phyloP scores from a whole-genome alignment of 352 stramenopile genomes.

The Pythium apleroticum region DNA sequence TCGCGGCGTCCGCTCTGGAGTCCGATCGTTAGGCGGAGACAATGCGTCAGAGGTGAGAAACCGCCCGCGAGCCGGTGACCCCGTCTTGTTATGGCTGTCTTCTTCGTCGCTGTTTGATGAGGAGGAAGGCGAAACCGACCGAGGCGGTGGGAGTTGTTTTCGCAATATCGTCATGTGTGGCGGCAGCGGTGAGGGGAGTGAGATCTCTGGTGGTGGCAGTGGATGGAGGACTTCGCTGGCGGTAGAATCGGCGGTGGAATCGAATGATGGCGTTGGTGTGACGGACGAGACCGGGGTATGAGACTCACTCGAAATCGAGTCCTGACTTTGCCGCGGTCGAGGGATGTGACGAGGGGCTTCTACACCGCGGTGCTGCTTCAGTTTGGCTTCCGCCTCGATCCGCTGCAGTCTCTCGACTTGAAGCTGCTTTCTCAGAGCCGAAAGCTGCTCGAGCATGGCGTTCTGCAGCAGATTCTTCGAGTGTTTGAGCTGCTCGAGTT shows the following conservation, averaged over 20 bases:
- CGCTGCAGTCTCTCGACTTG: constrained; percentile 66
- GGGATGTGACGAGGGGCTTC: background rate
- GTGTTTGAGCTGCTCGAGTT: constrained; percentile 76
- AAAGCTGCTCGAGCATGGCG: constrained; percentile 81
- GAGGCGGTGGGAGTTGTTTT: constrained; percentile 18
- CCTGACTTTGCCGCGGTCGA: background rate
- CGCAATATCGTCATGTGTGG: constrained; percentile 36
- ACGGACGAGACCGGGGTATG: background rate
- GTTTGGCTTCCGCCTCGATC: constrained; percentile 64
- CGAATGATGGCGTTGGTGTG: constrained; percentile 13
- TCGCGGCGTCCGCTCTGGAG: constrained; percentile 20
- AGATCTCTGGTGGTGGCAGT: constrained; percentile 47
- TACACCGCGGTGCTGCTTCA: constrained; percentile 38
- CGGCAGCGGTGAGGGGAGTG: constrained; percentile 37
- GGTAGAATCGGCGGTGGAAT: constrained; percentile 14
- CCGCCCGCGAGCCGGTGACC: background rate
- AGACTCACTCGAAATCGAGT: background rate
- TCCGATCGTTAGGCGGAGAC: constrained; percentile 5
- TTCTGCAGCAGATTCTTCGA: constrained; percentile 79
- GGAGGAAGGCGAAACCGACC: constrained; percentile 31
- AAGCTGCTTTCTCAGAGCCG: constrained; percentile 73
- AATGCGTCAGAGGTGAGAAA: background rate
- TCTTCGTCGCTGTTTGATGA: constrained; percentile 16
- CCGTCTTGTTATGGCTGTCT: background rate
- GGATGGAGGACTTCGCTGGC: constrained; percentile 43